A percentile compares a stretch with the other conserved stretches of the same genome.
phyloP scores from a whole-genome alignment of 1,284 basidiomycete genomes.

The Boletellus sp. region DNA sequence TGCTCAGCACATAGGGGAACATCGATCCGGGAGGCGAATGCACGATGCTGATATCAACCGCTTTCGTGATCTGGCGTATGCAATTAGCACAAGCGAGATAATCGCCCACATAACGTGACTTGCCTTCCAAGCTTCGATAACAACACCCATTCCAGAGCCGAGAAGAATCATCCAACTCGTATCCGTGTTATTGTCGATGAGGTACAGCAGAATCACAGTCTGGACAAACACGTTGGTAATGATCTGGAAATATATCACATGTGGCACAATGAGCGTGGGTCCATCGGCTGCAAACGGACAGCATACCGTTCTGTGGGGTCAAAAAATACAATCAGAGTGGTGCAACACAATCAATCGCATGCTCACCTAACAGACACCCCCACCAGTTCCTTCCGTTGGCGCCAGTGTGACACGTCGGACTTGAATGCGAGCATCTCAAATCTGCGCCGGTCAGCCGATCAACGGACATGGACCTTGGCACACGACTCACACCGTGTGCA shows the following conservation, averaged over 20 bases:
- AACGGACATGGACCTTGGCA: constrained; percentile 1
- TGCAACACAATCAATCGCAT: constrained; percentile 5
- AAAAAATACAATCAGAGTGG: constrained; percentile 10
- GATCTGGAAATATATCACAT: constrained; percentile 49
- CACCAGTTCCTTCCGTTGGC: constrained; percentile 83
- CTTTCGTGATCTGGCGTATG: constrained; percentile 67
- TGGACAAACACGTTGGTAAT: constrained; percentile 93
- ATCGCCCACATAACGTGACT: constrained; percentile 16
- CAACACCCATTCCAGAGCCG: constrained; percentile 81
- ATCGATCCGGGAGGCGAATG: constrained; percentile 55
- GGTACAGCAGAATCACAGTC: constrained; percentile 84
- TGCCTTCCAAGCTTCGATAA: constrained; percentile 97
- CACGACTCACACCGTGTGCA: constrained; percentile 79
- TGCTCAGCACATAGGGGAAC: constrained; percentile 77
- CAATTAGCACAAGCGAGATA: constrained; percentile 14
- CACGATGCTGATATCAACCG: constrained; percentile 78
- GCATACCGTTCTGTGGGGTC: constrained; percentile 41
- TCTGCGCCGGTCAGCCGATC: constrained; percentile 35
- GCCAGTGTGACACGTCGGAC: constrained; percentile 92
- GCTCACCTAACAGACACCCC: constrained; percentile 77
- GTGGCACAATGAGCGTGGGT: constrained; percentile 8
- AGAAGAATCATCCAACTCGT: constrained; percentile 96
- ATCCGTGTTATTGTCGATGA: constrained; percentile 92
- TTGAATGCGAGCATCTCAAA: constrained; percentile 96
- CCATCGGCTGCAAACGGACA: constrained; percentile 9